A percentile compares a stretch with the other conserved stretches of the same genome.
These are phyloP conservation scores for Tagetes erecta DNA, from an alignment of 129 eudicot species.

Conservation along the genomic window DNA sequence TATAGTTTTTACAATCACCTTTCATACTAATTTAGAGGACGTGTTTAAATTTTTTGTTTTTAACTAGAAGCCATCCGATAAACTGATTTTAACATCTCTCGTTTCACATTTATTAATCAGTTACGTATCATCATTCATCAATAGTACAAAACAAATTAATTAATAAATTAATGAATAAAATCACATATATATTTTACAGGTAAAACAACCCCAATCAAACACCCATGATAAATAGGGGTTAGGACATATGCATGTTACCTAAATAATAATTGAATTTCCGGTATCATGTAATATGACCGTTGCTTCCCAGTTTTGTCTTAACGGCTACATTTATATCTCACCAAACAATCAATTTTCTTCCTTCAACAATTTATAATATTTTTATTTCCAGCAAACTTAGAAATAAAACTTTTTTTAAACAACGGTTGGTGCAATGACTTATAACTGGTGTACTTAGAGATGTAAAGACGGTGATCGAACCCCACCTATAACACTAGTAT, in stretches of 20 bases:
- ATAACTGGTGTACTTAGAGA: too few species aligned
- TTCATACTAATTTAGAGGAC: too few species aligned
- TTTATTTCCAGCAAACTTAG: too few species aligned
- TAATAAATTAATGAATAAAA: background rate
- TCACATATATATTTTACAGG: background rate
- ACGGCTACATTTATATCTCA: background rate
- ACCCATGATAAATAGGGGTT: background rate
- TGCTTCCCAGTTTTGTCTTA: constrained; percentile 15
- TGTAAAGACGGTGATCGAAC: too few species aligned
- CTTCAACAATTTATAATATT: too few species aligned
- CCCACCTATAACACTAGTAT: too few species aligned
- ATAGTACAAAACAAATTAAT: background rate
- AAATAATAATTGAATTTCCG: constrained; percentile 17
- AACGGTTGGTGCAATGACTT: too few species aligned
- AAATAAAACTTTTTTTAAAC: too few species aligned
- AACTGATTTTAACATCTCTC: background rate
- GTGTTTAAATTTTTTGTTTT: too few species aligned
- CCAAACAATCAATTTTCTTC: background rate
- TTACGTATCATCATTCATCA: background rate
- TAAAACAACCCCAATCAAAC: background rate
- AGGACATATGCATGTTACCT: constrained; percentile 34
- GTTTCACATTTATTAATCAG: background rate
- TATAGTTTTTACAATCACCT: too few species aligned
- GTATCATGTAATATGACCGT: constrained; percentile 27
- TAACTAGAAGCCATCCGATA: background rate